phyloP scores from a whole-genome alignment of 2,329 filamentous ascomycete genomes.

The Teratosphaeria epicoccoides region DNA sequence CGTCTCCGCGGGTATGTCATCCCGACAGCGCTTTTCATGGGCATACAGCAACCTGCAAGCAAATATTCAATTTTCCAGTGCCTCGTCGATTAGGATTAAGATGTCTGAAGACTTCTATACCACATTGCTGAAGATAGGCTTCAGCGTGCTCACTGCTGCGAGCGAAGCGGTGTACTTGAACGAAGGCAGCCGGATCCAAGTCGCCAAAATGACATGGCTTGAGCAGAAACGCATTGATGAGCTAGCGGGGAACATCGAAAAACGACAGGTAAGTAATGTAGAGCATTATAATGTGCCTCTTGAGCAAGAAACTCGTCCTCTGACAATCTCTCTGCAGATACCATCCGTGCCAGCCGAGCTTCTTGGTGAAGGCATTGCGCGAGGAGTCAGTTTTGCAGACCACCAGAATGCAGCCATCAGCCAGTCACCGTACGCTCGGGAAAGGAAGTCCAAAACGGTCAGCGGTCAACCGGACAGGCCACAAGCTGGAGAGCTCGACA shows the following conservation, averaged over 20 bases:
- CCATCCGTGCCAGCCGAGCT: slow-evolving; percentile 33
- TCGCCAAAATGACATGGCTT: slow-evolving; percentile 75
- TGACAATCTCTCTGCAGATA: slow-evolving; percentile 10
- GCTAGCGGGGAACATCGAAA: slow-evolving; percentile 45
- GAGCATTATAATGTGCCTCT: too few species aligned
- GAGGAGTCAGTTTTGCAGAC: slow-evolving; percentile 25
- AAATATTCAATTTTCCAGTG: slow-evolving; percentile 66
- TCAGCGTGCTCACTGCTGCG: slow-evolving; percentile 79
- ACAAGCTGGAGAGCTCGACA: slow-evolving; percentile 27
- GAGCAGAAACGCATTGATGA: slow-evolving; percentile 78
- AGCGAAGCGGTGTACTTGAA: slow-evolving; percentile 94
- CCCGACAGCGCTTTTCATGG: slow-evolving; percentile 51
- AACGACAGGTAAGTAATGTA: slow-evolving; percentile 13
- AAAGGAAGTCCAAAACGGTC: slow-evolving; percentile 43
- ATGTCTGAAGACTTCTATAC: slow-evolving; percentile 95
- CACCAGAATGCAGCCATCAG: slow-evolving; percentile 22
- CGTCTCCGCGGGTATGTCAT: slow-evolving; percentile 33
- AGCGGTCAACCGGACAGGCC: slow-evolving; percentile 11
- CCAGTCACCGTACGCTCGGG: slow-evolving; percentile 51
- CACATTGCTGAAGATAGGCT: slow-evolving; percentile 73
- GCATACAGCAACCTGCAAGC: slow-evolving; percentile 89
- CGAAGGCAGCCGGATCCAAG: slow-evolving; percentile 65
- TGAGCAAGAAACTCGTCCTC: neutral
- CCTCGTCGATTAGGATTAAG: slow-evolving; percentile 58
- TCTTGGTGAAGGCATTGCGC: slow-evolving; percentile 30